phyloP scores from a whole-genome alignment of 306 rosid species.

The Lablab purpureus region DNA sequence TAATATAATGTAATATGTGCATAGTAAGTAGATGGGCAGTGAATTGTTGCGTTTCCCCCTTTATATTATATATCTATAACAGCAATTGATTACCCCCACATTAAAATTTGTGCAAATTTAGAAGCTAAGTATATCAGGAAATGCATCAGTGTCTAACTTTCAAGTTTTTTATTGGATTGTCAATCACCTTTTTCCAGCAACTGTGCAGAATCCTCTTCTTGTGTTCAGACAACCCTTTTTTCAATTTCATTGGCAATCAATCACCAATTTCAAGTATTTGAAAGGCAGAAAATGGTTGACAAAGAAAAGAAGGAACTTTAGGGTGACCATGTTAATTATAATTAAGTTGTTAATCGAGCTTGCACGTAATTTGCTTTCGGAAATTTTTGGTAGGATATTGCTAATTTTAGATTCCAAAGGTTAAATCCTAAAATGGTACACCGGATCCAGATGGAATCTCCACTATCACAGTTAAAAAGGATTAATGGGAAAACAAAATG shows the following conservation, averaged over 20 bases:
- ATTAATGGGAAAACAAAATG: not conserved
- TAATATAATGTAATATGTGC: not conserved
- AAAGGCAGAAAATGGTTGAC: not conserved
- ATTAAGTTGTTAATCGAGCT: not conserved
- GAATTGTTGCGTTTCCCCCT: not conserved
- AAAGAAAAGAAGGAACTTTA: not conserved
- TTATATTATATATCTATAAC: not conserved
- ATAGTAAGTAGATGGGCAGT: not conserved
- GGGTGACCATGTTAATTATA: not conserved
- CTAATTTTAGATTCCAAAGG: not conserved
- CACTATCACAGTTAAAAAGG: constrained; percentile 7
- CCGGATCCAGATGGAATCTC: not conserved
- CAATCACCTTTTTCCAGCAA: not conserved
- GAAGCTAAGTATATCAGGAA: not conserved
- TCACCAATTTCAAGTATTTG: not conserved
- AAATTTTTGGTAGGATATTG: not conserved
- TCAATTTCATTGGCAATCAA: not conserved
- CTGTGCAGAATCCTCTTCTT: not conserved
- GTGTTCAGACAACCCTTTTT: not conserved
- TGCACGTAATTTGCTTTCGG: not conserved
- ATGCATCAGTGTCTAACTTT: constrained; percentile 5
- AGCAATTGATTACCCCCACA: not conserved
- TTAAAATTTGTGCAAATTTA: not conserved
- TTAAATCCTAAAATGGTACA: not conserved
- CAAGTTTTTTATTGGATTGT: not conserved